Evolutionary conservation across 2,329 filamentous ascomycete genomes (phyloP).

Genomic region (Cadophora luteo-olivacea): DNA sequence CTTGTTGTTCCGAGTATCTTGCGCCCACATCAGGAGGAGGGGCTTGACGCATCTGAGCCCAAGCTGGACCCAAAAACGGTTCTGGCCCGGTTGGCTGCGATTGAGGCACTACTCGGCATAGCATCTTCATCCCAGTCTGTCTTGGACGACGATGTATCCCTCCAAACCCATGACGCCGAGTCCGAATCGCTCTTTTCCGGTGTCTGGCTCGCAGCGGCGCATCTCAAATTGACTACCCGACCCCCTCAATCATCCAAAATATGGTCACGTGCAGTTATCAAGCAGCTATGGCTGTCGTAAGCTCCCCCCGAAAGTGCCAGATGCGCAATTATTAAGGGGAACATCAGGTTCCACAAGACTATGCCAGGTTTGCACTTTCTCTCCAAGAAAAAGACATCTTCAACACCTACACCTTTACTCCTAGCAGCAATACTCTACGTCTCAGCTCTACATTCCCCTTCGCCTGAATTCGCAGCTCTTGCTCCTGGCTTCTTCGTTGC

Average conservation of each 20-base stretch:
- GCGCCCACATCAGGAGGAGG: conserved; percentile 19
- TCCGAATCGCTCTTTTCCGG: conserved; percentile 31
- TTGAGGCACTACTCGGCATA: conserved; percentile 35
- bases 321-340: conserved; percentile 6
- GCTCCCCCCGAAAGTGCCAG: background rate
- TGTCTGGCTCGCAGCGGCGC: conserved; percentile 44
- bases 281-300: conserved; percentile 47
- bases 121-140: conserved; percentile 26
- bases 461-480: conserved; percentile 45
- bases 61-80: conserved; percentile 32
- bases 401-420: conserved; percentile 50
- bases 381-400: conserved; percentile 51
- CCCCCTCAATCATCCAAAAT: conserved; percentile 39
- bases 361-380: conserved; percentile 54
- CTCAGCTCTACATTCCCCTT: conserved; percentile 46
- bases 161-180: conserved; percentile 28
- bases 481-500: conserved; percentile 49
- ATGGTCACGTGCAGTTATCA: conserved; percentile 46
- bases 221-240: conserved; percentile 41
- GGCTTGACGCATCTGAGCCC: conserved; percentile 24
- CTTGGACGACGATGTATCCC: conserved; percentile 29
- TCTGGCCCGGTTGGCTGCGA: conserved; percentile 33
- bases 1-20: conserved; percentile 20
- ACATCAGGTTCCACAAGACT: conserved; percentile 50
- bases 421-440: conserved; percentile 53